Evolutionary conservation across 139 green algal species (phyloP), one percentile per base, ranked within the genome.

Genomic region (Ulvella scutata): DNA sequence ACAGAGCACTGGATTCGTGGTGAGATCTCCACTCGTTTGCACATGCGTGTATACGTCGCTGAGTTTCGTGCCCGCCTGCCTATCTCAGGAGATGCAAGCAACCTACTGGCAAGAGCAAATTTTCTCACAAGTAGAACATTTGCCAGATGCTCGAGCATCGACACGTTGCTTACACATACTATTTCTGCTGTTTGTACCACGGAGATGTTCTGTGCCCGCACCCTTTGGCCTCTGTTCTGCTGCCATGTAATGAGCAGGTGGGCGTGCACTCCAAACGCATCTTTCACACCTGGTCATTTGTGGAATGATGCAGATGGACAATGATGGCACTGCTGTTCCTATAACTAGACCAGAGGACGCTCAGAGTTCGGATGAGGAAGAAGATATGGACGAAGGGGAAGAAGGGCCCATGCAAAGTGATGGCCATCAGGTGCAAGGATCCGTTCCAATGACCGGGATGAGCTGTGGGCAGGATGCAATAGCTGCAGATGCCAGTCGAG

Each of bases 1-100:
- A 34, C 40, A 76, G 35, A 81, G 82, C 80, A 85, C 79, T 72
- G 72, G 79, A 60, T 79, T 82, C 78, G 80, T 85, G 82, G 84
- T 88, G 78, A 13, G 51, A n/a, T n/a, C n/a, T n/a, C n/a, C n/a
- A n/a, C n/a, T n/a, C n/a, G n/a, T n/a, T n/a, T n/a, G n/a, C n/a
- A n/a, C n/a, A n/a, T n/a, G n/a, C n/a, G n/a, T n/a, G n/a, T n/a
- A n/a, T n/a, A n/a, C n/a, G n/a, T n/a, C n/a, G n/a, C n/a, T n/a
- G n/a, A n/a, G n/a, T n/a, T n/a, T n/a, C n/a, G n/a, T n/a, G n/a
- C n/a, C n/a, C n/a, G n/a, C n/a, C n/a, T 67, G 9, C 51, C 51
- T 23, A 77, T 39, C 29, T 39, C 10, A 74, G 38, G 23, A 31
- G 34, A 72, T 60, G 13, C n/a, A 6, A 23, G 40, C 2, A 37